Percentiles rank a stretch among this genome's conserved stretches.
These are phyloP conservation scores for Candida lessepsii DNA, from an alignment of 805 yeast genomes.

Conservation along the genomic window DNA sequence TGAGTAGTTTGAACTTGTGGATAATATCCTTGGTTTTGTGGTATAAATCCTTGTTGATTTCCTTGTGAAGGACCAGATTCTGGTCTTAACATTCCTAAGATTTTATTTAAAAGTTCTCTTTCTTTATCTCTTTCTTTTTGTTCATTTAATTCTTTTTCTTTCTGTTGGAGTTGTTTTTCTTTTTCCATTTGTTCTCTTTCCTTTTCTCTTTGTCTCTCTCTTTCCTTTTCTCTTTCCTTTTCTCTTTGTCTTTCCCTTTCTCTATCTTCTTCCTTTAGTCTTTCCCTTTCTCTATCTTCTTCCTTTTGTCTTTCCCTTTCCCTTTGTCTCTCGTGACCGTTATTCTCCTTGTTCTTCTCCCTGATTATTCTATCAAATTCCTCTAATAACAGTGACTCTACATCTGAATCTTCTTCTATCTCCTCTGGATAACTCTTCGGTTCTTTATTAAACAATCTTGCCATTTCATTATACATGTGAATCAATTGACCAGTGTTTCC, in stretches of 20 bases:
- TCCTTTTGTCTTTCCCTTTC: constrained; percentile 5
- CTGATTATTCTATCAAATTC: constrained; percentile 10
- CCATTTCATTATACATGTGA: constrained; percentile 17
- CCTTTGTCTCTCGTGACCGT: not conserved
- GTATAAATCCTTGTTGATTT: not conserved
- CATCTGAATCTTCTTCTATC: not conserved
- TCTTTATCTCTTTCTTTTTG: not conserved
- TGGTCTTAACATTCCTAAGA: constrained; percentile 6
- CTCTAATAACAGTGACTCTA: constrained; percentile 8
- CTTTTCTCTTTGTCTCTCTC: not conserved
- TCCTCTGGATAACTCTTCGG: constrained; percentile 4
- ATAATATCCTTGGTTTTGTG: not conserved
- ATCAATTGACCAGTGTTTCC: constrained; percentile 7
- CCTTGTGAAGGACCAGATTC: not conserved
- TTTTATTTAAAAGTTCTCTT: constrained; percentile 1
- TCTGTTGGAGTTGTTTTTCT: no score
- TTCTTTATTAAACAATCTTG: constrained; percentile 14
- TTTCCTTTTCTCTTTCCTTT: constrained; percentile 1
- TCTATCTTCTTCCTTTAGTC: constrained; percentile 2
- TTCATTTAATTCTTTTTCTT: not conserved
- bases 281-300: not conserved
- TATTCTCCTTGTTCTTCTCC: constrained; percentile 7
- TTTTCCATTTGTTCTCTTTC: no score
- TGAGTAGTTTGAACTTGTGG: not conserved
- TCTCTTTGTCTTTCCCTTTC: not conserved